phyloP scores from a whole-genome alignment of 257 asterid genomes.

The Anisodus acutangulus region DNA sequence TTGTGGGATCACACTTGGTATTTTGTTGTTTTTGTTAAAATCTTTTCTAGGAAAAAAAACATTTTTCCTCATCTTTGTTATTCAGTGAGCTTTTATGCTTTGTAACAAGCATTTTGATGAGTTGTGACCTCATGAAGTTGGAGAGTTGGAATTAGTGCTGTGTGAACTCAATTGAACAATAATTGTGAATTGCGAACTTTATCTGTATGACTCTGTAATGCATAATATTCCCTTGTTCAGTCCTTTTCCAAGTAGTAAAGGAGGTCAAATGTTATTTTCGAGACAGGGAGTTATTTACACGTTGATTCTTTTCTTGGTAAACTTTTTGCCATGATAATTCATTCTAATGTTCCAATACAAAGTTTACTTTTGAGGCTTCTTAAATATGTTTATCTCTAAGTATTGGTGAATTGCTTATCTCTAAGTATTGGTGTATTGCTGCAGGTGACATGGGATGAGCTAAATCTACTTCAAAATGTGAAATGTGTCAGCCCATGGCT shows the following conservation, averaged over 20 bases:
- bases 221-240: neutral
- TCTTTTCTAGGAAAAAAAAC: too few relatives aligned
- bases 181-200: neutral
- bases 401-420: neutral
- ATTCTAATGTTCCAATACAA: neutral
- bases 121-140: neutral
- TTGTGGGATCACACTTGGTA: too few relatives aligned
- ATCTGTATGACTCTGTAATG: neutral
- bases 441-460: conserved; percentile 93
- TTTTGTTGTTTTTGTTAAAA: too few relatives aligned
- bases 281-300: neutral
- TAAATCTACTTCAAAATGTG: conserved; percentile 77
- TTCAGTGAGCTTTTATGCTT: neutral
- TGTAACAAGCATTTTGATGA: neutral
- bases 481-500: conserved; percentile 87
- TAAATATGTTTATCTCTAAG: neutral
- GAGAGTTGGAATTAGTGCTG: neutral
- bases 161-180: neutral
- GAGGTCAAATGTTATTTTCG: neutral
- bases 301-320: neutral
- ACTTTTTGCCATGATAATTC: neutral
- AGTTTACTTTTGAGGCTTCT: neutral
- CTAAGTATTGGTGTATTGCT: conserved; percentile 5
- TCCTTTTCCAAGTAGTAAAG: neutral
- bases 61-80: neutral